phyloP scores from a whole-genome alignment of 2,329 filamentous ascomycete genomes.

The Aspergillus pseudoglaucus region DNA sequence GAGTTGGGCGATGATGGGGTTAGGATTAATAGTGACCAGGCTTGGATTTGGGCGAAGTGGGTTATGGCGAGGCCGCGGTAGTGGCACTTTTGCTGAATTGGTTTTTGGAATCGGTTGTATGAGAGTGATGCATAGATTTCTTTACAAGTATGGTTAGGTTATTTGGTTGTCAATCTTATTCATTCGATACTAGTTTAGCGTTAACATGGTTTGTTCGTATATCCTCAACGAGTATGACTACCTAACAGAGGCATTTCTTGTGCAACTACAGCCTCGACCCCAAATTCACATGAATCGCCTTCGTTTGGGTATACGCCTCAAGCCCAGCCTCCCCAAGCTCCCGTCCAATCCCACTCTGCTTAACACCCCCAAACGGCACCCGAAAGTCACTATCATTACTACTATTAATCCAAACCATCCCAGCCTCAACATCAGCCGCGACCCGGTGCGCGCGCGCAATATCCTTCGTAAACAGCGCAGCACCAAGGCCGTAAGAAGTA shows the following conservation, averaged over 20 bases:
- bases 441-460: conserved; percentile 56
- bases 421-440: conserved; percentile 53
- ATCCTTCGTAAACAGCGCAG: conserved; percentile 43
- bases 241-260: not conserved
- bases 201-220: too few species aligned
- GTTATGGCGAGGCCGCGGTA: conserved; percentile 22
- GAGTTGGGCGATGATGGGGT: conserved; percentile 33
- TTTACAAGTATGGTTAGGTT: too few species aligned
- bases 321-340: conserved; percentile 56
- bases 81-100: too few species aligned
- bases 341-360: conserved; percentile 57
- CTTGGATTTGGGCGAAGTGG: conserved; percentile 34
- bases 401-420: conserved; percentile 66
- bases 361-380: conserved; percentile 57
- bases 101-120: too few species aligned
- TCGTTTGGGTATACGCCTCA: conserved; percentile 56
- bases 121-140: too few species aligned
- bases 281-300: conserved; percentile 45
- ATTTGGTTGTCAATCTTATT: not conserved
- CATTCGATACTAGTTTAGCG: too few species aligned
- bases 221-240: not conserved
- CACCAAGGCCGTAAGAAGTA: conserved; percentile 34
- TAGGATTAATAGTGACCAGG: conserved; percentile 26
- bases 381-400: conserved; percentile 44
- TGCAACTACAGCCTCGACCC: conserved; percentile 30